Evolutionary conservation across 306 rosid genomes (phyloP), one percentile per base, ranked within the genome.

Genomic region (Cucumis cinereus): DNA sequence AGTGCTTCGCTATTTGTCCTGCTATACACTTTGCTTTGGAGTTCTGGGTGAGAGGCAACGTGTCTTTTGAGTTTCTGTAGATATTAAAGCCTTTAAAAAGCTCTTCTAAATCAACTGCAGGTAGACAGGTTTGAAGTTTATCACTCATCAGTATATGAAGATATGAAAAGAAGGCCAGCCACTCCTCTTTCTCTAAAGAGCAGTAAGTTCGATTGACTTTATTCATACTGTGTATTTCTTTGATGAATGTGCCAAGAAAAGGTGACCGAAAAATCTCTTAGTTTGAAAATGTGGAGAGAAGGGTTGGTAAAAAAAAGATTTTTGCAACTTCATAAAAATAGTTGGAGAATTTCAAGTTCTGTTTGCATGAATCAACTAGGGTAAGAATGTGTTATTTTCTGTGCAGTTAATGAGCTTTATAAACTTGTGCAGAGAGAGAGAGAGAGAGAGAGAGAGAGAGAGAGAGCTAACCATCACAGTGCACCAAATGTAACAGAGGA

Each of bases 61-160:
- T 22, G 56, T 24, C 8, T 13, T 41, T 6, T 41, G 38, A 69
- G 74, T 69, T 69, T 69, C 56, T 69, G 57, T 69, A 45, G 57
- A 45, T 69, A 40, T 69, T 69, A 3, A 69, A 22, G 74, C 74
- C 74, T 43, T 69, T 69, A 7, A 69, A 69, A 23, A 69, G 22
- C 38, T 69, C 74, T 20, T 69, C 74, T 45, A 69, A 43, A 43
- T 69, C 14, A 69, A 69, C 74, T 69, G 74, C 74, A 43, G 56
- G 38, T 69, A 45, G 20, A 11, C 56, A 68, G 74, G 22, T 20
- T 22, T 45, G 74, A 11, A 23, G 55, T 15, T 23, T 41, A 12
- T n/a, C n/a, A 43, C 11, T 5, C 54, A 6, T 45, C 20, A 45
- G 56, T 43, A 15, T 23, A 43, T 22, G 38, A 68, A 68, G 74